Base-by-base conservation (phyloP, 331 rosid species). In the Malus hybrid region DNA sequence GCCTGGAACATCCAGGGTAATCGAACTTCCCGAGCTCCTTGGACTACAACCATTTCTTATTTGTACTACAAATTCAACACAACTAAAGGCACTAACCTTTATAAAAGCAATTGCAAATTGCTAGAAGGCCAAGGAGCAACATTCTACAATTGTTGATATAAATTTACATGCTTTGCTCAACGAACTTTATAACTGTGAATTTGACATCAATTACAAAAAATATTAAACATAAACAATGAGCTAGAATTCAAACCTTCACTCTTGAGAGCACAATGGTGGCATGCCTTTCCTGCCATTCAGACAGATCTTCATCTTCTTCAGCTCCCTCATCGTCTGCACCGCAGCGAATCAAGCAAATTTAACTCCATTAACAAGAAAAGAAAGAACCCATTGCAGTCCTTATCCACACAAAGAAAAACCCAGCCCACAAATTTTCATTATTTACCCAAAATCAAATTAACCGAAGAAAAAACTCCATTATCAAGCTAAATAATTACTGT, bases 251-350 rank as follows among this genome's bases (percentile, higher is more conserved):
- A 86, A 86, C 88, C 86, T 84, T 86, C 32, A 79, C 84, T 86
- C 74, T 82, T 8, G 86, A 81, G 5, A 86, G 84, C 63, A 84
- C 80, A 71, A 84, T 79, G 33, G 56, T 72, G 2, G 90, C 90
- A 68, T 87, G 90, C 53, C 73, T 79, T 72, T 82, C 76, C 78
- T 87, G 90, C 90, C 90, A 87, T 58, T 75, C 86, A 1, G 86
- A 84, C 36, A 84, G 88, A 77, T 84, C 82, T 66, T 60, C 46
- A 42, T 69, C 34, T 81, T 69, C 61, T 44, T 70, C 86, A 58
- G 70, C 74, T 63, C 63, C 83, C 42, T 61, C 78, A 12, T 71
- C 83, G 77, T 67, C 86, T 82, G 74, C 50, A 68, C 62, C 79
- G 36, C 26, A 20, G 34, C 14, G 15, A 80, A 32, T 63, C 46